Evolutionary conservation across 306 rosid species (phyloP).

Genomic region (Delonix regia): DNA sequence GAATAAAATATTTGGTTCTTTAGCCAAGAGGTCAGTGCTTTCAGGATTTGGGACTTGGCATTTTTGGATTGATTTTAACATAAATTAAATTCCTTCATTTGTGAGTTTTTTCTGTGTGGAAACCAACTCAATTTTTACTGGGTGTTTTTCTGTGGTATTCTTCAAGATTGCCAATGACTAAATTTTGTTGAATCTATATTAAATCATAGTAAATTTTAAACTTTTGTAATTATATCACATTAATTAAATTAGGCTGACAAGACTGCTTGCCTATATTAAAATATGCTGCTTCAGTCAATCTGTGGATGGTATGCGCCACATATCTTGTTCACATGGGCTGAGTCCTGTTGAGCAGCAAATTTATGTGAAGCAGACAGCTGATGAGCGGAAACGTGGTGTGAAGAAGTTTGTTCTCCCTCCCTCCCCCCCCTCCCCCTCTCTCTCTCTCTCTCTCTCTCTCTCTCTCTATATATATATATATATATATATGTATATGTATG

Average conservation of each 20-base stretch:
- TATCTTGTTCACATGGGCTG: conserved; percentile 40
- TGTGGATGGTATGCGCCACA: conserved; percentile 43
- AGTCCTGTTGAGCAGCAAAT: conserved; percentile 46
- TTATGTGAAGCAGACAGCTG: conserved; percentile 45
- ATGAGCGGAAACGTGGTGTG: conserved; percentile 48
- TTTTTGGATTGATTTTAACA: conserved; percentile 27
- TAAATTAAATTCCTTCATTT: conserved; percentile 11
- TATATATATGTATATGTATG: neutral
- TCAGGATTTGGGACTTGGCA: conserved; percentile 12
- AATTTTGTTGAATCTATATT: neutral
- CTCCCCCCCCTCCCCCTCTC: neutral
- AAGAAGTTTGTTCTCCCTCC: conserved; percentile 57
- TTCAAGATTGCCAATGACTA: conserved; percentile 1
- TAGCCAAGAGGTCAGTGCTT: conserved; percentile 6
- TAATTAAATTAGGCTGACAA: conserved; percentile 18
- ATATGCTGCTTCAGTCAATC: conserved; percentile 51
- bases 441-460: neutral
- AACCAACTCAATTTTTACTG: neutral
- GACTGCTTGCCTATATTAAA: conserved; percentile 17
- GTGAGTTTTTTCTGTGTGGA: neutral
- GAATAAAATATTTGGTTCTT: conserved; percentile 7
- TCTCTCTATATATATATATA: too few species aligned
- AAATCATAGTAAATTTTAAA: too few species aligned
- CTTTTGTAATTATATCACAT: too few species aligned
- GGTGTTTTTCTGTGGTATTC: conserved; percentile 14